phyloP scores from a whole-genome alignment of 2,329 filamentous ascomycete species.

The Venturiaceae sp. region DNA sequence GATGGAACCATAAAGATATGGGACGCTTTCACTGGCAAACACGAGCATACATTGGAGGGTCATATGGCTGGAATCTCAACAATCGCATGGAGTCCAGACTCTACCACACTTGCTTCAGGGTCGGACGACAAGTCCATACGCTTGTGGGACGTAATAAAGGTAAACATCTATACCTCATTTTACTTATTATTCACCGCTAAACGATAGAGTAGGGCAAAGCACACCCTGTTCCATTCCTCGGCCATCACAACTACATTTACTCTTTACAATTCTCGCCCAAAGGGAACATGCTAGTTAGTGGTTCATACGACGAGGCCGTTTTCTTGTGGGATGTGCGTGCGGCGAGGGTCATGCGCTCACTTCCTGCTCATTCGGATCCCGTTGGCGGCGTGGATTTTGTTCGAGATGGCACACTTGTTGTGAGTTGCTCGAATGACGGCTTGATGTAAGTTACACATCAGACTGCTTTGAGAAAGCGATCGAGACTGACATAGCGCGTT shows the following conservation, averaged over 20 bases:
- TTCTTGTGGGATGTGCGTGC: constrained; percentile 94
- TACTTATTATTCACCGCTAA: neutral
- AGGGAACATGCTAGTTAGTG: constrained; percentile 91
- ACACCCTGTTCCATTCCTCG: constrained; percentile 55
- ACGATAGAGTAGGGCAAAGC: constrained; percentile 35
- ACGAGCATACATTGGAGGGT: constrained; percentile 82
- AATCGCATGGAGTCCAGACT: constrained; percentile 89
- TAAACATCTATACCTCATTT: constrained; percentile 13
- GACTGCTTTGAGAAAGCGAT: neutral
- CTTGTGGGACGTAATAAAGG: constrained; percentile 66
- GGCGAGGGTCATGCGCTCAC: constrained; percentile 74
- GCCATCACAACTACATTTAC: constrained; percentile 95
- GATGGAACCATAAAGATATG: constrained; percentile 90
- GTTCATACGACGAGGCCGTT: constrained; percentile 93
- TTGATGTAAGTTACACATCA: constrained; percentile 52
- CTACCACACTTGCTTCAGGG: constrained; percentile 75
- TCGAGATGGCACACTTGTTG: constrained; percentile 82
- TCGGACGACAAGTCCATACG: constrained; percentile 95
- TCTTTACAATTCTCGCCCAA: constrained; percentile 94
- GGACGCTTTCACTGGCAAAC: constrained; percentile 66
- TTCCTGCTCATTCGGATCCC: constrained; percentile 92
- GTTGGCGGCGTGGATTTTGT: constrained; percentile 92
- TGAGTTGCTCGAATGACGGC: constrained; percentile 84
- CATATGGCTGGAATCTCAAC: constrained; percentile 90
- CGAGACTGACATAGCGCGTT: neutral